Conservation (phyloP, 2,329 filamentous ascomycete species). For the Alternaria gaisen region DNA sequence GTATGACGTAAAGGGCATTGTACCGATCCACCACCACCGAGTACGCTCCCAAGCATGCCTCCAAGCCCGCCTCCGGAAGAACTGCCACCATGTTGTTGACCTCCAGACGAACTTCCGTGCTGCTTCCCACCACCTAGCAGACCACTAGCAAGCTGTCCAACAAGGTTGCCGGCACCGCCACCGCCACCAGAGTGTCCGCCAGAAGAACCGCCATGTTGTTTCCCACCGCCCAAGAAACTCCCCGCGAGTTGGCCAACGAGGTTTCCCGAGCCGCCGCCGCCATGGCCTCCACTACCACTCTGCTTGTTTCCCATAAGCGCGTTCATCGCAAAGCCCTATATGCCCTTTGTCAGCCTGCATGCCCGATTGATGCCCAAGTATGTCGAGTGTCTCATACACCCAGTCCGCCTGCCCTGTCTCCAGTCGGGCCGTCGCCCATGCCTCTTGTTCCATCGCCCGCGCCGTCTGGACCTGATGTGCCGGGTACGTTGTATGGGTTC, state of each 20-base stretch:
- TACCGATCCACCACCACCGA: slow-evolving; percentile 50
- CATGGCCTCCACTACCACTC: slow-evolving; percentile 40
- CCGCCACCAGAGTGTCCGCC: slow-evolving; percentile 40
- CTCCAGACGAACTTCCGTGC: slow-evolving; percentile 52
- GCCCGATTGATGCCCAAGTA: slow-evolving; percentile 9
- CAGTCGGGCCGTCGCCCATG: slow-evolving; percentile 59
- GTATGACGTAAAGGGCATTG: slow-evolving; percentile 19
- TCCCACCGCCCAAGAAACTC: slow-evolving; percentile 52
- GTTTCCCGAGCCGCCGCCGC: slow-evolving; percentile 47
- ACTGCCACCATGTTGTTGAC: slow-evolving; percentile 58
- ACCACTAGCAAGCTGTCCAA: slow-evolving; percentile 64
- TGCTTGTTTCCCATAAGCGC: slow-evolving; percentile 57
- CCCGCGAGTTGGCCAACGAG: slow-evolving; percentile 65
- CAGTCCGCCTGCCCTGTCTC: slow-evolving; percentile 66
- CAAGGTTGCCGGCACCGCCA: slow-evolving; percentile 52
- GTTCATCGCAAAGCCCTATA: slow-evolving; percentile 68
- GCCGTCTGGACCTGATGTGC: slow-evolving; percentile 35
- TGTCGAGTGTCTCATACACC: slow-evolving; percentile 61
- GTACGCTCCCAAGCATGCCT: slow-evolving; percentile 44
- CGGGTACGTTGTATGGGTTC: slow-evolving; percentile 68
- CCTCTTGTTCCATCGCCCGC: slow-evolving; percentile 59
- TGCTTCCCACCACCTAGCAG: slow-evolving; percentile 52
- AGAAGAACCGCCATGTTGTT: slow-evolving; percentile 34
- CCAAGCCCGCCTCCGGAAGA: slow-evolving; percentile 29
- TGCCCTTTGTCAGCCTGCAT: slow-evolving; percentile 33